Conservation (phyloP, 2,329 filamentous ascomycete genomes). For the Venturia effusa region DNA sequence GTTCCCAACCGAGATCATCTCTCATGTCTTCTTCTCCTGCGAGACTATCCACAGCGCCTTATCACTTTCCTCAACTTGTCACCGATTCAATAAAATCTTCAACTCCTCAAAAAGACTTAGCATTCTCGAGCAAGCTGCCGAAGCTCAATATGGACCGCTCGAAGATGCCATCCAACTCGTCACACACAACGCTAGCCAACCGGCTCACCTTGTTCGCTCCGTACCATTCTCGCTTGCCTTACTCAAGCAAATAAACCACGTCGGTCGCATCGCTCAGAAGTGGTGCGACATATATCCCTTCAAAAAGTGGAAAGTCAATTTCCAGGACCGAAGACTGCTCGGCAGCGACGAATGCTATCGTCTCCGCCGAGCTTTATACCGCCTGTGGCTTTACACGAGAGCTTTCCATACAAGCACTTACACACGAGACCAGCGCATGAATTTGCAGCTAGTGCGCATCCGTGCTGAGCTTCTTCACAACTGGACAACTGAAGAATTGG, state of each 20-base stretch:
- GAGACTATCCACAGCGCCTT: slow-evolving; percentile 42
- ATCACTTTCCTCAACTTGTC: slow-evolving; percentile 43
- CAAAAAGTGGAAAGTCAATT: slow-evolving; percentile 52
- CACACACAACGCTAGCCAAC: slow-evolving; percentile 49
- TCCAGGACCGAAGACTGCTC: slow-evolving; percentile 43
- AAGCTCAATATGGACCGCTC: slow-evolving; percentile 47
- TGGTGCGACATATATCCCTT: slow-evolving; percentile 52
- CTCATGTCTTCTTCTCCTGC: slow-evolving; percentile 45
- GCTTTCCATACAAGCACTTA: slow-evolving; percentile 46
- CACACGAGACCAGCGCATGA: slow-evolving; percentile 38
- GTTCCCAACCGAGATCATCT: slow-evolving; percentile 47
- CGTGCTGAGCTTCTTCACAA: slow-evolving; percentile 48
- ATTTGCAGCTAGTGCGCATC: slow-evolving; percentile 36
- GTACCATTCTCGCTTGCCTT: slow-evolving; percentile 45
- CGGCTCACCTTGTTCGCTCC: slow-evolving; percentile 41
- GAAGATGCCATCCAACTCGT: slow-evolving; percentile 48
- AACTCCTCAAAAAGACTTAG: slow-evolving; percentile 41
- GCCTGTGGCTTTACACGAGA: slow-evolving; percentile 48
- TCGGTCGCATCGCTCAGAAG: slow-evolving; percentile 44
- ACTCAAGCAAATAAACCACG: slow-evolving; percentile 42
- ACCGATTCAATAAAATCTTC: slow-evolving; percentile 42
- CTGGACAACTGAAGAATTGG: slow-evolving; percentile 44
- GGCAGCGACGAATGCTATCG: slow-evolving; percentile 37
- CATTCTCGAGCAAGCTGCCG: slow-evolving; percentile 43
- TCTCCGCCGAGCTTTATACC: slow-evolving; percentile 47